Conservation (phyloP, 768 basidiomycete genomes). For the Daedalea quercina region DNA sequence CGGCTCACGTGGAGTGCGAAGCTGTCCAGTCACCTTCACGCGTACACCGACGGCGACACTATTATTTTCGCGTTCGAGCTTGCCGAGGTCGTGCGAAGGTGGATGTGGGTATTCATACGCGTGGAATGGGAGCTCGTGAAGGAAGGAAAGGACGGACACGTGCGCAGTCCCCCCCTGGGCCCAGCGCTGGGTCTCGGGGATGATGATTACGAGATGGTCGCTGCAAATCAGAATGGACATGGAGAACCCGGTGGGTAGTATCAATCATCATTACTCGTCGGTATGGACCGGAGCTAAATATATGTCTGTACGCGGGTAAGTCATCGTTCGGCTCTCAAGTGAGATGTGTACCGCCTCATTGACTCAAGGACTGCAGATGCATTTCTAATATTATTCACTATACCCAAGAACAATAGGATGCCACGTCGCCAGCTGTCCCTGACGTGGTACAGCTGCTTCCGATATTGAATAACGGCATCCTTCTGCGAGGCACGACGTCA, state of each 20-base stretch:
- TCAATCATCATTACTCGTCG: not conserved
- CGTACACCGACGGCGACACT: slow-evolving; percentile 68
- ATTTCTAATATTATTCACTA: not conserved
- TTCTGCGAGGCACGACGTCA: not conserved
- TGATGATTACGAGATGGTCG: slow-evolving; percentile 16
- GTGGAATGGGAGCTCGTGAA: slow-evolving; percentile 95
- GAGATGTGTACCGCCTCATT: not conserved
- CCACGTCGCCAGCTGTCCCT: too few relatives aligned
- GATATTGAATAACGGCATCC: not conserved
- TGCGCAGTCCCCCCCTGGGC: not conserved
- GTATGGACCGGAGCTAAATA: not conserved
- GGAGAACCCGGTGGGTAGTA: slow-evolving; percentile 8
- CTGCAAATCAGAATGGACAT: slow-evolving; percentile 7
- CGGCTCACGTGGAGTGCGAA: slow-evolving; percentile 94
- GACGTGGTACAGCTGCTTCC: not conserved
- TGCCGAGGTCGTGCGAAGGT: slow-evolving; percentile 82
- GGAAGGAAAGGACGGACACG: slow-evolving; percentile 22
- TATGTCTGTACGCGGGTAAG: not conserved
- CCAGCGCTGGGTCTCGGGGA: slow-evolving; percentile 4
- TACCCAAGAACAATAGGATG: too few relatives aligned
- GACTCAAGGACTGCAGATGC: not conserved
- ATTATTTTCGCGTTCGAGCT: slow-evolving; percentile 89
- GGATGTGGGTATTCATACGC: slow-evolving; percentile 98
- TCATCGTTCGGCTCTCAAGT: not conserved
- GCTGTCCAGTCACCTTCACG: slow-evolving; percentile 80